These are phyloP conservation scores for Fremontodendron californicum DNA, from an alignment of 345 rosid genomes.

Conservation along the genomic window DNA sequence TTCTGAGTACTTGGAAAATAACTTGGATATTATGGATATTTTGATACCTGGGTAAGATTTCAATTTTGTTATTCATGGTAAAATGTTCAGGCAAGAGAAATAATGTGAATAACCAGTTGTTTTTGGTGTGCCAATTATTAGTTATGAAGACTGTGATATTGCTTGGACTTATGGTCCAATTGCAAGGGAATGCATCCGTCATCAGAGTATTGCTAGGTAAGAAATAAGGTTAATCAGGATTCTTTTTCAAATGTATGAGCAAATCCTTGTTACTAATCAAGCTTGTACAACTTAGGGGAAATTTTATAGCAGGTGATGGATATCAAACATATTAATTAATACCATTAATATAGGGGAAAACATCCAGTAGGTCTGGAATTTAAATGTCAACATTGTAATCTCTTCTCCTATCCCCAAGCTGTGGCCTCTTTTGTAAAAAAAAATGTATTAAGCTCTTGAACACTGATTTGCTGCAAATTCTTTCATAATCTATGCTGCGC, in stretches of 20 bases:
- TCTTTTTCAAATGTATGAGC: not conserved
- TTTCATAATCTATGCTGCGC: no score
- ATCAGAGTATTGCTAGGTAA: slow-evolving; percentile 44
- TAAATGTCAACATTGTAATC: no score
- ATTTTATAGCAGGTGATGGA: not conserved
- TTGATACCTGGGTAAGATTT: slow-evolving; percentile 36
- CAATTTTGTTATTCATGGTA: not conserved
- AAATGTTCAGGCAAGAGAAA: not conserved
- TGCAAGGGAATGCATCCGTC: slow-evolving; percentile 48
- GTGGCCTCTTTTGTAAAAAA: no score
- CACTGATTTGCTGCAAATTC: not conserved
- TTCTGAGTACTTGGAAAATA: slow-evolving; percentile 36
- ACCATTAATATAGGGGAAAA: not conserved
- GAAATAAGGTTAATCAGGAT: not conserved
- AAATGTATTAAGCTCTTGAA: not conserved
- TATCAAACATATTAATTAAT: not conserved
- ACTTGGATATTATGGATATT: slow-evolving; percentile 40
- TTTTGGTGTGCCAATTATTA: slow-evolving; percentile 6
- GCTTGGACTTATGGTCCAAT: slow-evolving; percentile 45
- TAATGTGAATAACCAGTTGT: not conserved
- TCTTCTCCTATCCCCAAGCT: no score
- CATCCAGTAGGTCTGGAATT: no score
- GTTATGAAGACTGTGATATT: slow-evolving; percentile 38
- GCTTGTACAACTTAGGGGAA: not conserved
- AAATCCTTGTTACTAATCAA: not conserved